These are phyloP conservation scores for Dentipellis fragilis DNA, from an alignment of 768 basidiomycete species.

Conservation along the genomic window DNA sequence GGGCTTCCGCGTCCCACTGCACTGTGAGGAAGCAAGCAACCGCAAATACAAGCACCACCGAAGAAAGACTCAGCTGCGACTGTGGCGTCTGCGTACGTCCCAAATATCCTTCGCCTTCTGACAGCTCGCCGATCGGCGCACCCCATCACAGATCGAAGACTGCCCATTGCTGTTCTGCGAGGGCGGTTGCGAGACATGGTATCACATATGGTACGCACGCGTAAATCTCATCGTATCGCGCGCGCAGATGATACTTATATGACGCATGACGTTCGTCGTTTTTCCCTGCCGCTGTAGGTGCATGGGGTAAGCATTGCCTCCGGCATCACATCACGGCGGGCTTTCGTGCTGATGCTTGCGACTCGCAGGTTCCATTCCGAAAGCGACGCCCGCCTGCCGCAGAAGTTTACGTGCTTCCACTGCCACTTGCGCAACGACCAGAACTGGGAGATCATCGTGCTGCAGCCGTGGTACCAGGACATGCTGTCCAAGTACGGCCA, in stretches of 20 bases:
- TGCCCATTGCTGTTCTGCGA: conserved; percentile 49
- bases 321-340: neutral
- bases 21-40: conserved; percentile 5
- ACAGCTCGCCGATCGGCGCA: neutral
- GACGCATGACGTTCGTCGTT: neutral
- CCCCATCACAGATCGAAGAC: conserved; percentile 41
- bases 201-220: conserved; percentile 57
- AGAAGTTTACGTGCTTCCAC: conserved; percentile 61
- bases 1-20: neutral
- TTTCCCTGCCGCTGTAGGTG: conserved; percentile 31
- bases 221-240: neutral
- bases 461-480: conserved; percentile 40
- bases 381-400: conserved; percentile 48
- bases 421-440: conserved; percentile 38
- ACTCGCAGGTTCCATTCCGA: conserved; percentile 50
- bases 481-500: conserved; percentile 60
- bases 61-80: conserved; percentile 50
- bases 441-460: conserved; percentile 62
- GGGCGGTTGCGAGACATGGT: conserved; percentile 64
- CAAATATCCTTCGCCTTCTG: neutral
- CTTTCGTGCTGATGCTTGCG: neutral
- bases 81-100: conserved; percentile 47
- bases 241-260: neutral
- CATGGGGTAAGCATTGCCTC: conserved; percentile 36
- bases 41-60: conserved; percentile 10